These are phyloP conservation scores for Trametes elegans DNA, from an alignment of 768 basidiomycete genomes.

Conservation along the genomic window DNA sequence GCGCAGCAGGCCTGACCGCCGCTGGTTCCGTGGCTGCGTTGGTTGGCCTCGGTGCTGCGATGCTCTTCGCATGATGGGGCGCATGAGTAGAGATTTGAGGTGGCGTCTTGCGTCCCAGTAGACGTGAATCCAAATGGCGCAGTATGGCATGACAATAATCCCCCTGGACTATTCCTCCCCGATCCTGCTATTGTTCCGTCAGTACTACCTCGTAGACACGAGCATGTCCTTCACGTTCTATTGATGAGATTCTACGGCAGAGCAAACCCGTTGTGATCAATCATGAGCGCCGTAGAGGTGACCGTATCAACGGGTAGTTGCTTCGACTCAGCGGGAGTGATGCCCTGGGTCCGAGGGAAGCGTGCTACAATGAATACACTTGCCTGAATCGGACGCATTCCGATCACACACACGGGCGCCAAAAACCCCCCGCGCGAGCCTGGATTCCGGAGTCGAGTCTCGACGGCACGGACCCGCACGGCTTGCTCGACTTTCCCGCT, in stretches of 20 bases:
- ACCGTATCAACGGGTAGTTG: too few relatives aligned
- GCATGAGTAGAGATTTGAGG: background rate
- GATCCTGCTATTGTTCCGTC: background rate
- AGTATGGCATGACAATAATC: conserved; percentile 4
- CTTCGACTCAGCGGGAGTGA: too few relatives aligned
- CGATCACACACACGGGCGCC: conserved; percentile 1
- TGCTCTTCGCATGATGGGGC: conserved; percentile 10
- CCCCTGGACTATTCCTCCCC: too few relatives aligned
- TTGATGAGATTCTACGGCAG: background rate
- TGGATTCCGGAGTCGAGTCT: too few relatives aligned
- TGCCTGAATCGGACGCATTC: background rate
- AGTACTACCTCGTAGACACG: background rate
- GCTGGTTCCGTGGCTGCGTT: conserved; percentile 8
- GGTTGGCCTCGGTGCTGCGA: conserved; percentile 7
- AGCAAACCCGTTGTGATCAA: too few relatives aligned
- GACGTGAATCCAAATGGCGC: conserved; percentile 2
- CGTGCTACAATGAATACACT: background rate
- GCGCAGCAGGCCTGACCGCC: conserved; percentile 1
- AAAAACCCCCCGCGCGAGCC: too few relatives aligned
- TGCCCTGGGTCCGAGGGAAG: background rate
- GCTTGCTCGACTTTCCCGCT: background rate
- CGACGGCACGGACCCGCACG: background rate
- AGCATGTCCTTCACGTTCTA: background rate
- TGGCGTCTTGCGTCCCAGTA: background rate
- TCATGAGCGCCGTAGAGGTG: background rate